Base-by-base conservation (phyloP, 371 early-diverging fungal genomes). In the Encephalitozoon hellem region DNA sequence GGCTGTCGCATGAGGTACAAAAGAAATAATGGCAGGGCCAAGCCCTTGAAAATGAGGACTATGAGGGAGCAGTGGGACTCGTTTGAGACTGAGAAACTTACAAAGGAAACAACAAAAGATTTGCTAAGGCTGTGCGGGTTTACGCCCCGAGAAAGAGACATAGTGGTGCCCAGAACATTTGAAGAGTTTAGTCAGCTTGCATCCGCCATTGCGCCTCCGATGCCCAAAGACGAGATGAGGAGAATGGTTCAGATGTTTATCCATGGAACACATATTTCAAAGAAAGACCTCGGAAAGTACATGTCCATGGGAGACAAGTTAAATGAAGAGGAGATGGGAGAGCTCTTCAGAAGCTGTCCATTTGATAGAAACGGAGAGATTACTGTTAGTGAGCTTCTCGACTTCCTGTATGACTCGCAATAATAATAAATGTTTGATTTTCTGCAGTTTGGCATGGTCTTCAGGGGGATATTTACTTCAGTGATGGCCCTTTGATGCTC, bases 281-380 rank as follows among this genome's bases (percentile, higher is more conserved):
- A 26, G 42, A 42, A 69, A 12, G 64, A 76, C 6, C 8, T 76
- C 2, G 51, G 21, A 15, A 76, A 54, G 49, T 49, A 59, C 15
- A 41, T 76, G 21, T 4, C 18, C 11, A 64, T 51, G 39, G 76
- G 76, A 15, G 76, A 76, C 45, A 76, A 65, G 25, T 30, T 76
- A 4, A 76, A 21, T 52, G 70, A 76, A 11, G 76, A 76, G 32
- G 76, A 76, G 66, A 52, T 65, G 32, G 18, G 5, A 28, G 54
- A 38, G 41, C 52, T 75, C 11, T 38, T 55, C 4, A 63, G 26
- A 39, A 18, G 42, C 23, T 42, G 67, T 25, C 41, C 55, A n/a
- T 54, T 67, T 49, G 76, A 68, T 49, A 59, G 59, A 32, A 55
- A 69, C 34, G 69, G 49, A n/a, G 42, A 49, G 53, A 49, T 49